Conservation (phyloP, 306 rosid genomes). For the Mucuna pruriens region DNA sequence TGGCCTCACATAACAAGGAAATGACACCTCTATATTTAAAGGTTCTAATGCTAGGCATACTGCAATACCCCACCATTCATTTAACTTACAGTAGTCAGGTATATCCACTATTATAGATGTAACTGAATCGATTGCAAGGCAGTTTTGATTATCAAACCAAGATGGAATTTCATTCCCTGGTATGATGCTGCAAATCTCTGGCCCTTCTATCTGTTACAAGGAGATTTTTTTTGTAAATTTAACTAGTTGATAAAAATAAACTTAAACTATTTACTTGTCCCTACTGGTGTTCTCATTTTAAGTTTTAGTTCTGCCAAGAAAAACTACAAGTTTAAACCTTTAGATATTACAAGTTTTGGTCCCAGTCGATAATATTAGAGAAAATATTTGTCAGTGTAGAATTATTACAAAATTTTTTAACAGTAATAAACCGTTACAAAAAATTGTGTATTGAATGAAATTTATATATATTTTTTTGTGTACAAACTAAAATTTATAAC, state of each 20-base stretch:
- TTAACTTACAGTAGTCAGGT: background rate
- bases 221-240: background rate
- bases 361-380: too few relatives aligned
- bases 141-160: slow-evolving; percentile 34
- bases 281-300: too few relatives aligned
- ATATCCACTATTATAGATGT: slow-evolving; percentile 24
- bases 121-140: background rate
- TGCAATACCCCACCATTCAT: slow-evolving; percentile 33
- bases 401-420: too few relatives aligned
- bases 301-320: too few relatives aligned
- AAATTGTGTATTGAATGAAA: too few relatives aligned
- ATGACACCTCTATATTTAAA: background rate
- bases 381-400: too few relatives aligned
- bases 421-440: too few relatives aligned
- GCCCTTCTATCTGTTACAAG: slow-evolving; percentile 11
- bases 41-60: slow-evolving; percentile 29
- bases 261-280: too few relatives aligned
- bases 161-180: slow-evolving; percentile 20
- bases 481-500: too few relatives aligned
- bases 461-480: too few relatives aligned
- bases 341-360: too few relatives aligned
- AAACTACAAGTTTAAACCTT: too few relatives aligned
- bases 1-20: background rate
- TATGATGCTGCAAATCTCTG: background rate
- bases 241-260: background rate